These are phyloP conservation scores for Pluteus cervinus DNA, from an alignment of 768 basidiomycete genomes.

Conservation along the genomic window DNA sequence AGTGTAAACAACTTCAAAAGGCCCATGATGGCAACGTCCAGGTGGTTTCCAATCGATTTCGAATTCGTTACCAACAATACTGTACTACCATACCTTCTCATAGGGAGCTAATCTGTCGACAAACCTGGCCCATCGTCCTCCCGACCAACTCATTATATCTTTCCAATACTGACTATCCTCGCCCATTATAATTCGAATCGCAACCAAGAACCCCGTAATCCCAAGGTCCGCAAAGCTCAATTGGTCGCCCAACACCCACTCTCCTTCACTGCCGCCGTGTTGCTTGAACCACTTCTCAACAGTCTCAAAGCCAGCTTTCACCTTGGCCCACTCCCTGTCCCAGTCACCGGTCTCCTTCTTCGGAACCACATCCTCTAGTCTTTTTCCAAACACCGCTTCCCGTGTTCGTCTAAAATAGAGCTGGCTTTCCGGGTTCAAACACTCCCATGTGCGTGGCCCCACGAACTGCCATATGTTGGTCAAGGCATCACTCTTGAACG, in stretches of 20 bases:
- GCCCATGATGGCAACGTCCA: too few species aligned
- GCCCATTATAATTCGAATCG: conserved; percentile 23
- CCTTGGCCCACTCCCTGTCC: conserved; percentile 25
- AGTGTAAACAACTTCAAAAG: too few species aligned
- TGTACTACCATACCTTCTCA: too few species aligned
- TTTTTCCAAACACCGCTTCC: neutral
- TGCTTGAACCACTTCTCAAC: conserved; percentile 22
- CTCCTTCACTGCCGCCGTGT: conserved; percentile 14
- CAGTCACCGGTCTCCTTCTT: conserved; percentile 22
- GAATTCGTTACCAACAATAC: too few species aligned
- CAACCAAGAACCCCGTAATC: conserved; percentile 2
- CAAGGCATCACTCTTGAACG: conserved; percentile 9
- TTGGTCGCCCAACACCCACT: conserved; percentile 15
- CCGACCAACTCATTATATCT: conserved; percentile 30
- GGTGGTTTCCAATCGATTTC: too few species aligned
- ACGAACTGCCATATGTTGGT: conserved; percentile 1
- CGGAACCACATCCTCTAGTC: conserved; percentile 2
- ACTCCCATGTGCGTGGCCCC: neutral
- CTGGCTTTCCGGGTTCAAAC: conserved; percentile 1
- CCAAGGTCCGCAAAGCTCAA: conserved; percentile 9
- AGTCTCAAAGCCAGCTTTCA: conserved; percentile 25
- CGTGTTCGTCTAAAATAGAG: conserved; percentile 1
- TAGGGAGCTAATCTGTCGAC: conserved; percentile 17
- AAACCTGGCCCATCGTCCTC: conserved; percentile 31
- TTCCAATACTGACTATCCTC: conserved; percentile 36